A percentile compares a stretch with the other conserved stretches of the same genome.
Conservation (phyloP, 768 basidiomycete genomes). For the Boletellus emodensis region DNA sequence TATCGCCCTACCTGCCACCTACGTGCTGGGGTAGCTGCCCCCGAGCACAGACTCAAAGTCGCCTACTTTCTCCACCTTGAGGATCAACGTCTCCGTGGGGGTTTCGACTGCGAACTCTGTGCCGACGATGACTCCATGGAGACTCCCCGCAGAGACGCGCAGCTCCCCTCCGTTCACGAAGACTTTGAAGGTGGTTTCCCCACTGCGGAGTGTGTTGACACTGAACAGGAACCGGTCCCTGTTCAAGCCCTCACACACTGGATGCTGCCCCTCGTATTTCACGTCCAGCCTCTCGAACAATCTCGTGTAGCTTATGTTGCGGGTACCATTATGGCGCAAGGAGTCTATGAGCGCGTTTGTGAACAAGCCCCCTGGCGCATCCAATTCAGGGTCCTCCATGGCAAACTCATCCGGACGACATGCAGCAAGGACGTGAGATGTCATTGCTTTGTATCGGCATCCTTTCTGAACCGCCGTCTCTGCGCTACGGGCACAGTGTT, state of each 20-base stretch:
- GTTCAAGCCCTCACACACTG: conserved; percentile 19
- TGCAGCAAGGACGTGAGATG: conserved; percentile 21
- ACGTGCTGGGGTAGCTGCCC: background rate
- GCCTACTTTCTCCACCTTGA: conserved; percentile 13
- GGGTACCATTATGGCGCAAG: conserved; percentile 5
- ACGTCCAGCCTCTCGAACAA: conserved; percentile 13
- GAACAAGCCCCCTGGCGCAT: conserved; percentile 15
- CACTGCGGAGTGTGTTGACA: conserved; percentile 11
- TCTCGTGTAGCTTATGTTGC: conserved; percentile 13
- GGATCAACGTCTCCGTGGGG: background rate
- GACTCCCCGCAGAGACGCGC: conserved; percentile 15
- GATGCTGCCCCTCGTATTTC: conserved; percentile 7
- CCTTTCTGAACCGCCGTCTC: conserved; percentile 4
- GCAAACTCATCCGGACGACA: conserved; percentile 15
- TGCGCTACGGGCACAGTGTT: conserved; percentile 7
- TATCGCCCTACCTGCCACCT: too few species aligned
- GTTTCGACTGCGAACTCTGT: conserved; percentile 12
- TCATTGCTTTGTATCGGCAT: conserved; percentile 17
- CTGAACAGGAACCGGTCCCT: conserved; percentile 18
- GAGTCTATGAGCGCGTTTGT: conserved; percentile 16
- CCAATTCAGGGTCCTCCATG: conserved; percentile 6
- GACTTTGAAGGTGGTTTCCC: conserved; percentile 15
- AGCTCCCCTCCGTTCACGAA: background rate
- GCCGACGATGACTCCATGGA: conserved; percentile 14
- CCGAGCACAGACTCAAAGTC: conserved; percentile 17